A percentile compares a stretch with the other conserved stretches of the same genome.
These are phyloP conservation scores for Penicillium psychrofluorescens DNA, from an alignment of 495 filamentous ascomycete genomes.

Conservation along the genomic window DNA sequence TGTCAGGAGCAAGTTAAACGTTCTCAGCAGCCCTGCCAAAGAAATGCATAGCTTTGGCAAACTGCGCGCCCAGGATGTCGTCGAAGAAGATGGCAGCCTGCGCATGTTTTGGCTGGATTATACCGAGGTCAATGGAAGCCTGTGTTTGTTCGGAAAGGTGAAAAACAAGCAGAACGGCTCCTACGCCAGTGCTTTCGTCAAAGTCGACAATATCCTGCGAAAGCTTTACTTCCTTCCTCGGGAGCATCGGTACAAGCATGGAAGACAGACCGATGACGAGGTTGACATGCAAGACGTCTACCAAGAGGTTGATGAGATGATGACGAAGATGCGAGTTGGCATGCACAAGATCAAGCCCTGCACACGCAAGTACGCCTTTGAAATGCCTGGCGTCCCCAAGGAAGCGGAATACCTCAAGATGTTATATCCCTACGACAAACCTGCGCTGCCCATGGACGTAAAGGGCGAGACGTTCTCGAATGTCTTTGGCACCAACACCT, in stretches of 20 bases:
- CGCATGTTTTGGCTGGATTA: slow-evolving; percentile 97
- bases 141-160: slow-evolving; percentile 95
- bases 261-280: slow-evolving; percentile 67
- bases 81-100: slow-evolving; percentile 85
- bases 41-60: slow-evolving; percentile 67
- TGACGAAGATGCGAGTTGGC: slow-evolving; percentile 72
- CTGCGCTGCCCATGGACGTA: slow-evolving; percentile 58
- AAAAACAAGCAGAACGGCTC: slow-evolving; percentile 74
- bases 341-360: slow-evolving; percentile 92
- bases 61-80: slow-evolving; percentile 66
- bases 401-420: slow-evolving; percentile 90
- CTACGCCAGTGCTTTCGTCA: slow-evolving; percentile 89
- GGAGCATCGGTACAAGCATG: slow-evolving; percentile 55
- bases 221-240: slow-evolving; percentile 92
- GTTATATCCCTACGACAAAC: slow-evolving; percentile 82
- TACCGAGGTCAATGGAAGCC: slow-evolving; percentile 81
- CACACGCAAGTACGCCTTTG: slow-evolving; percentile 91
- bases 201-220: slow-evolving; percentile 87
- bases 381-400: slow-evolving; percentile 77
- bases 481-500: slow-evolving; percentile 90
- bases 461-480: slow-evolving; percentile 88
- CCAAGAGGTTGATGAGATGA: slow-evolving; percentile 74
- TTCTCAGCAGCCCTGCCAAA: slow-evolving; percentile 63
- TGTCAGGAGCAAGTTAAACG: slow-evolving; percentile 78
- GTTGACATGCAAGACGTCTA: slow-evolving; percentile 87